These are phyloP conservation scores for Stachybotrys echinatus DNA, from an alignment of 2,329 filamentous ascomycete genomes.

Conservation along the genomic window DNA sequence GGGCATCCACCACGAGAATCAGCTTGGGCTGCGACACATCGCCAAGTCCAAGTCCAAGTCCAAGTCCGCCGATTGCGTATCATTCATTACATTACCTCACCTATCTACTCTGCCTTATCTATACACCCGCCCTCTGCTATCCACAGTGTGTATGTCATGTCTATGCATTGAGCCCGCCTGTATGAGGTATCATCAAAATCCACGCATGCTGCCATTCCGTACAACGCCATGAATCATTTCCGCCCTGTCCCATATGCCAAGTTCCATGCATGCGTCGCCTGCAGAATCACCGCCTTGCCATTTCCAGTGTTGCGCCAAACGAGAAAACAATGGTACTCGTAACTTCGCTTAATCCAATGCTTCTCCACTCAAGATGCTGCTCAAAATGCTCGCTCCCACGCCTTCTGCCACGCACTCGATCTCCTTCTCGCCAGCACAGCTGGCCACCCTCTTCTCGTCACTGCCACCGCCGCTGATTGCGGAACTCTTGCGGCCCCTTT, in stretches of 20 bases:
- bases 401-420: constrained; percentile 65
- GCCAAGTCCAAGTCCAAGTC: no score
- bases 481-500: constrained; percentile 55
- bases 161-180: neutral
- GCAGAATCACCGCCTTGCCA: neutral
- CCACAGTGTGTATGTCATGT: no score
- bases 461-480: constrained; percentile 30
- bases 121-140: no score
- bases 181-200: neutral
- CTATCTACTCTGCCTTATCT: no score
- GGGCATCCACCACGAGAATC: neutral
- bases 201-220: neutral
- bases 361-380: constrained; percentile 57
- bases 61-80: no score
- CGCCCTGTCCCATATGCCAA: neutral
- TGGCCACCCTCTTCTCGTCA: constrained; percentile 75
- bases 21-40: neutral
- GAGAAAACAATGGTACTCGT: neutral
- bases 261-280: neutral
- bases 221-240: neutral
- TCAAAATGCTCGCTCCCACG: constrained; percentile 55
- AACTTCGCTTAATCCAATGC: constrained; percentile 41
- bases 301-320: neutral
- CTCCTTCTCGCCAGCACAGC: constrained; percentile 76
- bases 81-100: no score